phyloP scores from a whole-genome alignment of 495 filamentous ascomycete genomes.

The Tuber magnatum region DNA sequence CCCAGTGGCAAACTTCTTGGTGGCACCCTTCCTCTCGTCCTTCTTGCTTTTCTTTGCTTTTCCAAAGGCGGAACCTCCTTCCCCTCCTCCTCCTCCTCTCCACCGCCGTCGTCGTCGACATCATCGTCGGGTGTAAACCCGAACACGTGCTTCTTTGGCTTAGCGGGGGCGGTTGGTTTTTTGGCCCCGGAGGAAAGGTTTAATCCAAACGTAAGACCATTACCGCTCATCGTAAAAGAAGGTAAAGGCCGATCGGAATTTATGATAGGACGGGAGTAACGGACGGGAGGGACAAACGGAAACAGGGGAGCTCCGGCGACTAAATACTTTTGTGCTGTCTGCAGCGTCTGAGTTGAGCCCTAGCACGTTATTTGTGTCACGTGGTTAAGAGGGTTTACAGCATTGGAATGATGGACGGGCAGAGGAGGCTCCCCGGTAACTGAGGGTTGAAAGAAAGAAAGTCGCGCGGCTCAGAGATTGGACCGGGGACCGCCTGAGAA shows the following conservation, averaged over 20 bases:
- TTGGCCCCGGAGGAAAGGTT: conserved; percentile 24
- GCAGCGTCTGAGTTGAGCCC: neutral
- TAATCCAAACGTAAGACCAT: conserved; percentile 26
- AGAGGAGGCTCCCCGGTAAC: neutral
- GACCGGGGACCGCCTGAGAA: neutral
- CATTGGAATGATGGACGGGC: neutral
- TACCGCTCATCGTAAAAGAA: conserved; percentile 18
- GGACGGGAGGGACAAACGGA: neutral
- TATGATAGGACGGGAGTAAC: neutral
- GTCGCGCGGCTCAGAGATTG: neutral
- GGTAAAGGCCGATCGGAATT: neutral
- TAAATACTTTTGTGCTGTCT: neutral
- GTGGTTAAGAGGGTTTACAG: neutral
- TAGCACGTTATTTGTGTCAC: neutral
- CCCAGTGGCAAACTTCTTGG: neutral
- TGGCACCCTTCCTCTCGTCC: conserved; percentile 9
- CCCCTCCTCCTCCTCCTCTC: conserved; percentile 3
- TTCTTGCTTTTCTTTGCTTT: conserved; percentile 18
- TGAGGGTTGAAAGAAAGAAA: neutral
- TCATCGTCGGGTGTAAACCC: conserved; percentile 24
- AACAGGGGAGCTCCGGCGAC: neutral
- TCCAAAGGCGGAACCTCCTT: conserved; percentile 6
- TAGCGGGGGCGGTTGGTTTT: conserved; percentile 33
- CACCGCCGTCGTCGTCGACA: conserved; percentile 13
- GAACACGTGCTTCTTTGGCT: conserved; percentile 29